These are phyloP conservation scores for Hypomyces perniciosus DNA, from an alignment of 2,329 filamentous ascomycete genomes.

Conservation along the genomic window DNA sequence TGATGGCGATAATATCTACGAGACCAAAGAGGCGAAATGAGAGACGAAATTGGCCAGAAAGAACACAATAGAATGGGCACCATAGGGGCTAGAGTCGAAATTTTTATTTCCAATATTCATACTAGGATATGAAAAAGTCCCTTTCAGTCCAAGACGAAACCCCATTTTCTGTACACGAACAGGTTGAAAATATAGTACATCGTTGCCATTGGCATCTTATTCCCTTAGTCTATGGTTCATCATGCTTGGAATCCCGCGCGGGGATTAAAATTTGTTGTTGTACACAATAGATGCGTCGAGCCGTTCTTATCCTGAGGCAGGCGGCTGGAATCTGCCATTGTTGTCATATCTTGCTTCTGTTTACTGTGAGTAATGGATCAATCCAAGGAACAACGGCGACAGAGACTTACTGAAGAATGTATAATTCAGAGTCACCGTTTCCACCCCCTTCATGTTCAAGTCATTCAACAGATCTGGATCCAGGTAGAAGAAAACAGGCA, in stretches of 20 bases:
- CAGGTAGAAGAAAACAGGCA: slow-evolving; percentile 99
- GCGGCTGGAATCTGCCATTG: slow-evolving; percentile 38
- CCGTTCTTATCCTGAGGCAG: slow-evolving; percentile 21
- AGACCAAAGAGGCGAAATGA: too few species aligned
- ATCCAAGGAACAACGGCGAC: not conserved
- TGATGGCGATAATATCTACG: too few species aligned
- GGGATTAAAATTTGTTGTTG: not conserved
- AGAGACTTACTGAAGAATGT: slow-evolving; percentile 87
- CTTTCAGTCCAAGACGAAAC: too few species aligned
- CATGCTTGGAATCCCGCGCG: too few species aligned
- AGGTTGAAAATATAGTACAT: not conserved
- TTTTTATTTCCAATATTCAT: too few species aligned
- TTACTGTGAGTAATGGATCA: slow-evolving; percentile 29
- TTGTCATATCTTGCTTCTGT: slow-evolving; percentile 42
- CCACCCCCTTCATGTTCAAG: slow-evolving; percentile 85
- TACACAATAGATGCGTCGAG: not conserved
- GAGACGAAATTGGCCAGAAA: too few species aligned
- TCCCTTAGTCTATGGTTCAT: not conserved
- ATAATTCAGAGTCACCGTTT: slow-evolving; percentile 93
- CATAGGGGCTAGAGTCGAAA: too few species aligned
- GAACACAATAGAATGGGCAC: too few species aligned
- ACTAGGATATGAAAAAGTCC: too few species aligned
- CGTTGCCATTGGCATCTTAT: not conserved
- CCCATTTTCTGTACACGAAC: too few species aligned
- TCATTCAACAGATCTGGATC: slow-evolving; percentile 93